These are phyloP conservation scores for Fusarium nelsonii DNA, from an alignment of 2,329 filamentous ascomycete species.

Conservation along the genomic window DNA sequence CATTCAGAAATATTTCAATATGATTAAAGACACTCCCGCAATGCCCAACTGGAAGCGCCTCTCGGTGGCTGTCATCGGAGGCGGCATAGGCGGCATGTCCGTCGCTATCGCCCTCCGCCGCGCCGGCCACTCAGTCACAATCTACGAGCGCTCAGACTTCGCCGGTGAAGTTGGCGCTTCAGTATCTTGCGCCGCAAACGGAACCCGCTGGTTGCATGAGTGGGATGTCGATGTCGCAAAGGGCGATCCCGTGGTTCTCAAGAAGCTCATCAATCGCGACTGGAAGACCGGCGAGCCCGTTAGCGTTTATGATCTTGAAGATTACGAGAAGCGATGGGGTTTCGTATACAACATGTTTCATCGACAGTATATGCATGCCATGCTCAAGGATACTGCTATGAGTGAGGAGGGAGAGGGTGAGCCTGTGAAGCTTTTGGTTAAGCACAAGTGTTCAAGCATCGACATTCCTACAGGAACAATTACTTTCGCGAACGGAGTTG, in stretches of 20 bases:
- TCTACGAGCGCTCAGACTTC: conserved; percentile 76
- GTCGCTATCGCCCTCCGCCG: conserved; percentile 61
- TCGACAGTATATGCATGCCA: conserved; percentile 75
- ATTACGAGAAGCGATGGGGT: conserved; percentile 75
- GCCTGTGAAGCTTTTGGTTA: conserved; percentile 67
- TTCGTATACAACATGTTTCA: conserved; percentile 78
- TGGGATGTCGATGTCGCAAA: conserved; percentile 74
- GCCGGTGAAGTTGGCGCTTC: conserved; percentile 76
- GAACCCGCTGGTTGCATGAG: conserved; percentile 76
- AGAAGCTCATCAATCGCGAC: conserved; percentile 76
- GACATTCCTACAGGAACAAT: conserved; percentile 64
- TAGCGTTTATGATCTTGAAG: conserved; percentile 72
- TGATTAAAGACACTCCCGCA: conserved; percentile 33
- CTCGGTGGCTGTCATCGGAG: conserved; percentile 59
- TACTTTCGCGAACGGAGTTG: conserved; percentile 65
- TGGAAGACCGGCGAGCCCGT: conserved; percentile 77
- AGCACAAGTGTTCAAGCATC: conserved; percentile 67
- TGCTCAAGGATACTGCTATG: conserved; percentile 72
- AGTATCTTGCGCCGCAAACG: conserved; percentile 76
- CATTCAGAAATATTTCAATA: background rate
- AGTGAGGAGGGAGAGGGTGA: conserved; percentile 67
- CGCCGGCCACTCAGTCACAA: conserved; percentile 63
- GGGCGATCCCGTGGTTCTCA: conserved; percentile 74
- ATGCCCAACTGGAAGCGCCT: conserved; percentile 59
- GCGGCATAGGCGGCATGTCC: conserved; percentile 63